These are phyloP conservation scores for Cerrena zonata DNA, from an alignment of 1,284 basidiomycete species.

Conservation along the genomic window DNA sequence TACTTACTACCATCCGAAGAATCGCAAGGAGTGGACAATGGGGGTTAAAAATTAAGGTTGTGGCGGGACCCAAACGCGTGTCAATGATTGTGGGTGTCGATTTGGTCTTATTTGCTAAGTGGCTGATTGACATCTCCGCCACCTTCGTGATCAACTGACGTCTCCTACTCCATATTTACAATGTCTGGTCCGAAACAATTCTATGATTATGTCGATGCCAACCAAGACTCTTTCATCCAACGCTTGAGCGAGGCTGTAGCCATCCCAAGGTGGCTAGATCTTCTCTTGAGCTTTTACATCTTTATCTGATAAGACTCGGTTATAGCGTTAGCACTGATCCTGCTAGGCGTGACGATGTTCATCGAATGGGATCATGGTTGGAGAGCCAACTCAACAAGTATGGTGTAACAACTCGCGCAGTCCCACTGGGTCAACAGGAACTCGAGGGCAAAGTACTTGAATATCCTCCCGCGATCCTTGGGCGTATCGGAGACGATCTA, in stretches of 20 bases:
- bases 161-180: too few species aligned
- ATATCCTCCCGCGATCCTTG: conserved; percentile 50
- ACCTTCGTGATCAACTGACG: too few species aligned
- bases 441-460: conserved; percentile 1
- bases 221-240: not conserved
- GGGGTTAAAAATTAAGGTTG: too few species aligned
- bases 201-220: not conserved
- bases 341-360: not conserved
- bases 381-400: not conserved
- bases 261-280: conserved; percentile 1
- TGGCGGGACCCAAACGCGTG: too few species aligned
- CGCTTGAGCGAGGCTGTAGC: conserved; percentile 1
- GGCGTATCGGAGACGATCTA: conserved; percentile 76
- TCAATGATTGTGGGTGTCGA: too few species aligned
- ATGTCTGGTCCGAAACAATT: too few species aligned
- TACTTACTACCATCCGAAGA: too few species aligned
- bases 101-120: too few species aligned
- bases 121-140: too few species aligned
- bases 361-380: conserved; percentile 5
- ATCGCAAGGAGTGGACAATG: too few species aligned
- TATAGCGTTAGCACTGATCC: conserved; percentile 6
- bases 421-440: conserved; percentile 1
- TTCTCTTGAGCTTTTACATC: not conserved
- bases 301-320: not conserved
- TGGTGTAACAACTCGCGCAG: not conserved